Evolutionary conservation across 2,329 filamentous ascomycete species (phyloP), one percentile per base, ranked within the genome.

Genomic region (Alternaria rosae): DNA sequence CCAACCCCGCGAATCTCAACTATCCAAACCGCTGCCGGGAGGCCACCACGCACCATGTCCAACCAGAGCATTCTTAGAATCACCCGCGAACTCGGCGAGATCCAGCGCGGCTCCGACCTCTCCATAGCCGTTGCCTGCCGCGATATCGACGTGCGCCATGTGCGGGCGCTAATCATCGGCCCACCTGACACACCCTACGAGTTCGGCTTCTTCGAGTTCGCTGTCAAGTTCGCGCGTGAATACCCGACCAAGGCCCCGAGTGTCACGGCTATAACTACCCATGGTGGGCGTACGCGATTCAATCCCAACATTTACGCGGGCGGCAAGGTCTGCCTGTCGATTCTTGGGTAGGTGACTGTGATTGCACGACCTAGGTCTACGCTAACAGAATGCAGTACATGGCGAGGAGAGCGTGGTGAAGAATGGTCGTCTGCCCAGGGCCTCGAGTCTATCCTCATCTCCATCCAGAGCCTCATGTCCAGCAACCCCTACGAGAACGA

Each of bases 361-460:
- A 20, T 53, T 61, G 47, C 50, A 21, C 10, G 32, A 8, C 3
- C 21, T 48, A 2, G 6, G 10, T 42, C 9, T 12, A 26, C 43
- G 42, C 60, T 67, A 61, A 74, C 70, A 41, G 30, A 70, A 25
- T 57, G 70, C 38, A 96, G 94, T 60, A 99, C 95, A 76, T 99
- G 95, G 95, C 87, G 91, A 52, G 94, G 94, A 26, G 91, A 97
- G 74, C 86, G 88, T 15, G 93, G 94, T 57, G 95, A 98, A 79
- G 90, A 97, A 78, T 99, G 95, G 95, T 97, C 94, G 15, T 93
- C 94, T 15, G 95, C 94, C 1, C 95, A 98, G 78, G 94, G 95
- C 7, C 84, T 99, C 1, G 95, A 98, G 78, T 98, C 94, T 1
- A 92, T 98, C 51, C 81, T 99, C 50, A 88, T 98, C 55, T 98